phyloP scores from a whole-genome alignment of 768 basidiomycete genomes.

The Tylopilus plumbeoviolaceoides region DNA sequence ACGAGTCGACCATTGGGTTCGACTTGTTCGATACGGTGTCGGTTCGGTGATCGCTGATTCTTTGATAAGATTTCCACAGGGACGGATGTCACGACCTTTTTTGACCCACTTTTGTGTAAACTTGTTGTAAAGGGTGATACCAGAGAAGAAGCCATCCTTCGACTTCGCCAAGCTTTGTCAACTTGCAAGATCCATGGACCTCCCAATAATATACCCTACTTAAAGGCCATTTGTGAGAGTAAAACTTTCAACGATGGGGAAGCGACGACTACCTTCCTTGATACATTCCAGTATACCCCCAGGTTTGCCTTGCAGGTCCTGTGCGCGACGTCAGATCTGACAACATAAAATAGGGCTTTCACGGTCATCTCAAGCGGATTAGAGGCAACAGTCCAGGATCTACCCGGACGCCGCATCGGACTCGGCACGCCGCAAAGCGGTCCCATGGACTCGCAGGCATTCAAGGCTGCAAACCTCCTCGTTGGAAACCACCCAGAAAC shows the following conservation, averaged over 20 bases:
- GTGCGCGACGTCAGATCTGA: neutral
- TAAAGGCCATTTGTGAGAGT: conserved; percentile 41
- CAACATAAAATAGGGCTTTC: conserved; percentile 35
- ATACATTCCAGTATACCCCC: conserved; percentile 39
- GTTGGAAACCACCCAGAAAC: conserved; percentile 47
- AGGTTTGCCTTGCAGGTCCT: conserved; percentile 26
- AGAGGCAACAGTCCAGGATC: conserved; percentile 56
- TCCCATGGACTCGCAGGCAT: conserved; percentile 59
- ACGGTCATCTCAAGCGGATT: conserved; percentile 53
- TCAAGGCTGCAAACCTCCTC: conserved; percentile 53
- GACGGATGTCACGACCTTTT: conserved; percentile 47
- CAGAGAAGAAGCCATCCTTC: conserved; percentile 42
- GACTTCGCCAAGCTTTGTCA: conserved; percentile 39
- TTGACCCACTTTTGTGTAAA: conserved; percentile 60
- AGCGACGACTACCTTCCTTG: conserved; percentile 48
- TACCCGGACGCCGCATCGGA: conserved; percentile 48
- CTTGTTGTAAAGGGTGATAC: conserved; percentile 48
- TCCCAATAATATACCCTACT: conserved; percentile 54
- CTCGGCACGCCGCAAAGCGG: conserved; percentile 61
- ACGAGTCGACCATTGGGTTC: conserved; percentile 58
- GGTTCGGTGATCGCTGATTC: neutral
- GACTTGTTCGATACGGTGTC: conserved; percentile 10
- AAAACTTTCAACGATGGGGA: conserved; percentile 38
- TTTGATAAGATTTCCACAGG: conserved; percentile 43
- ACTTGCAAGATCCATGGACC: conserved; percentile 49